Percentiles rank a stretch among this genome's conserved stretches.
phyloP scores from a whole-genome alignment of 495 filamentous ascomycete genomes.

The Aspergillus asperescens region DNA sequence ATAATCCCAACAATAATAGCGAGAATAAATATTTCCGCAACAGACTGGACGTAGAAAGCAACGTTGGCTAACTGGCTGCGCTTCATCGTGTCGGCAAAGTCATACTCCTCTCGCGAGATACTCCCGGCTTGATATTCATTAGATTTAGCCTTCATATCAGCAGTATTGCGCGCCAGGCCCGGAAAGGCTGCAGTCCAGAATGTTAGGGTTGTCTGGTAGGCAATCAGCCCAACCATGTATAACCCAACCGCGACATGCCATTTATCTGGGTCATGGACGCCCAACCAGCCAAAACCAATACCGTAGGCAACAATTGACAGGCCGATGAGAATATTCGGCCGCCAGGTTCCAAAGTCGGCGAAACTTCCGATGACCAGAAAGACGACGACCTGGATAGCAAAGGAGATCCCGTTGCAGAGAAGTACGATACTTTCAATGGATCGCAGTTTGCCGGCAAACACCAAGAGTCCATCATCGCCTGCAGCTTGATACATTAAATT shows the following conservation, averaged over 20 bases:
- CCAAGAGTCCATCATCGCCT: conserved; percentile 40
- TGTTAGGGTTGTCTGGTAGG: conserved; percentile 60
- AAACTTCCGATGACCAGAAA: conserved; percentile 56
- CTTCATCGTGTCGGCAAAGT: conserved; percentile 57
- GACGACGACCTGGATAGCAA: conserved; percentile 56
- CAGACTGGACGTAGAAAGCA: conserved; percentile 57
- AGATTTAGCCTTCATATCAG: conserved; percentile 48
- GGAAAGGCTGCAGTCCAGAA: conserved; percentile 67
- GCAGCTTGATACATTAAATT: conserved; percentile 57
- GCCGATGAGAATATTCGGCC: conserved; percentile 56
- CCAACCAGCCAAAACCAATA: conserved; percentile 61
- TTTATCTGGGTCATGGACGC: conserved; percentile 50
- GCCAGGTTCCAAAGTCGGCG: conserved; percentile 55
- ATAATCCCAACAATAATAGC: conserved; percentile 59
- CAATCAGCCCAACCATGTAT: conserved; percentile 60
- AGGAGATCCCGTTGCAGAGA: conserved; percentile 57
- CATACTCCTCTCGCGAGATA: conserved; percentile 55
- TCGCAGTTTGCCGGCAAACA: conserved; percentile 46
- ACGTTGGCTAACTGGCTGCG: conserved; percentile 55
- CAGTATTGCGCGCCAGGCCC: conserved; percentile 54
- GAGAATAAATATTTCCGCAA: conserved; percentile 56
- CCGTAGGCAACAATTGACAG: conserved; percentile 54
- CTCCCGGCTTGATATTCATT: conserved; percentile 45
- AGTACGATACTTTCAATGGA: conserved; percentile 59
- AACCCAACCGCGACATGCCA: conserved; percentile 54